Conservation (phyloP, 176 grass and related monocot species). For the Bromus sterilis region DNA sequence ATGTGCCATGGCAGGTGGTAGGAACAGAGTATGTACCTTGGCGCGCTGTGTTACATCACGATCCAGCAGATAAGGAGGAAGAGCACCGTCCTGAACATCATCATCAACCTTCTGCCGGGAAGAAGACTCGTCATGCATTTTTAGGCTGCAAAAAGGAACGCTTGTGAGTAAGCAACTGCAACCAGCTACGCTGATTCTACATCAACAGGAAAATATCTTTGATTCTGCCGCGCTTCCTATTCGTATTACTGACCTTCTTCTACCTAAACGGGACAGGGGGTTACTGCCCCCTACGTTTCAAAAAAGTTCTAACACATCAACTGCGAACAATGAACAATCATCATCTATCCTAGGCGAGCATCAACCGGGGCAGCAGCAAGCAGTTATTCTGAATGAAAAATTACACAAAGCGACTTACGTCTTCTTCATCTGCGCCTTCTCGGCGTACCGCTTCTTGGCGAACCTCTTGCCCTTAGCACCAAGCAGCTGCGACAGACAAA, state of each 20-base stretch:
- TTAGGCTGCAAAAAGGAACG: slow-evolving; percentile 40
- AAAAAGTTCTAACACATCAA: background rate
- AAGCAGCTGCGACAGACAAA: slow-evolving; percentile 26
- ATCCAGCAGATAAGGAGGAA: slow-evolving; percentile 82
- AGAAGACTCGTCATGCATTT: slow-evolving; percentile 90
- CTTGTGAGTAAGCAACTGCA: background rate
- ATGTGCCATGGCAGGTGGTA: background rate
- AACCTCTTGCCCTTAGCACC: slow-evolving; percentile 90
- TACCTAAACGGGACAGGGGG: background rate
- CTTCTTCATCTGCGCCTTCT: slow-evolving; percentile 94
- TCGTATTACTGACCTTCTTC: background rate
- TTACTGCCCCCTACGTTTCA: background rate
- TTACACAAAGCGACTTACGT: slow-evolving; percentile 47
- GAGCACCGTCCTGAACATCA: slow-evolving; percentile 69
- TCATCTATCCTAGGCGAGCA: background rate
- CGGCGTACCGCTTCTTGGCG: slow-evolving; percentile 76
- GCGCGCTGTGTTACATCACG: slow-evolving; percentile 70
- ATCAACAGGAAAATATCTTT: no score
- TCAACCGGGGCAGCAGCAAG: background rate
- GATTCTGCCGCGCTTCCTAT: no score
- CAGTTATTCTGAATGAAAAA: background rate
- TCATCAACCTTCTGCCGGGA: slow-evolving; percentile 59
- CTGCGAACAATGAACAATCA: background rate
- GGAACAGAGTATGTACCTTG: slow-evolving; percentile 40
- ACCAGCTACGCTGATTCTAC: background rate